Evolutionary conservation across 805 yeast genomes (phyloP).

Genomic region (Wickerhamomyces canadensis): DNA sequence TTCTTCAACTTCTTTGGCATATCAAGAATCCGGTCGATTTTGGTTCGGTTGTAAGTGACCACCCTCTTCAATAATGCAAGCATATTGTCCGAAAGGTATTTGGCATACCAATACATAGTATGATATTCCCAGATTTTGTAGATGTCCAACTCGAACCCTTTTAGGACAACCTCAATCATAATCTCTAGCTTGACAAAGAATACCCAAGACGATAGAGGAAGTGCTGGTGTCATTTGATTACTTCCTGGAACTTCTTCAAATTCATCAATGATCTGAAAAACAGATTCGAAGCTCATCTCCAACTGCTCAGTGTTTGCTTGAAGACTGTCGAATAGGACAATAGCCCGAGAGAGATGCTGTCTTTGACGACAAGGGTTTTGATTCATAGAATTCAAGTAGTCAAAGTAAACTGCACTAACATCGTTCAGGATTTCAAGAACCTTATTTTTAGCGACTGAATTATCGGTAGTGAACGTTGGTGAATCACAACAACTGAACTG

Average conservation of each 20-base stretch:
- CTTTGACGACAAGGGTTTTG: constrained; percentile 82
- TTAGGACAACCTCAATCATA: constrained; percentile 68
- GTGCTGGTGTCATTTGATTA: constrained; percentile 31
- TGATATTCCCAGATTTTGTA: constrained; percentile 67
- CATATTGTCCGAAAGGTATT: constrained; percentile 46
- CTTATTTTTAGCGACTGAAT: constrained; percentile 17
- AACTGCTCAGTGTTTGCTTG: constrained; percentile 69
- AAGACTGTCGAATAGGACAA: constrained; percentile 66
- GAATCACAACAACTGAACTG: constrained; percentile 36
- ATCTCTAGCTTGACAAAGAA: constrained; percentile 57
- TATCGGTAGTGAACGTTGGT: constrained; percentile 24
- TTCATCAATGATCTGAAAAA: constrained; percentile 29
- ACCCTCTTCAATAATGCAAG: constrained; percentile 34
- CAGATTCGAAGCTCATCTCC: constrained; percentile 41
- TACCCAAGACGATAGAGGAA: constrained; percentile 69
- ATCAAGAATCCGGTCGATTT: constrained; percentile 28
- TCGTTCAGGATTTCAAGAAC: constrained; percentile 36
- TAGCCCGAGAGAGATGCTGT: constrained; percentile 56
- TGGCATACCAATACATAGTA: constrained; percentile 63
- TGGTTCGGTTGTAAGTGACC: constrained; percentile 25
- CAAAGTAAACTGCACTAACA: constrained; percentile 39
- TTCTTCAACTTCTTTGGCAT: constrained; percentile 39
- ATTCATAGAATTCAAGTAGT: constrained; percentile 38
- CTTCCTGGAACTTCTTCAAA: constrained; percentile 13
- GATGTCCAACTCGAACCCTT: constrained; percentile 71